Base-by-base conservation (phyloP, 2,329 filamentous ascomycete species). In the Trichophyton mentagrophytes region DNA sequence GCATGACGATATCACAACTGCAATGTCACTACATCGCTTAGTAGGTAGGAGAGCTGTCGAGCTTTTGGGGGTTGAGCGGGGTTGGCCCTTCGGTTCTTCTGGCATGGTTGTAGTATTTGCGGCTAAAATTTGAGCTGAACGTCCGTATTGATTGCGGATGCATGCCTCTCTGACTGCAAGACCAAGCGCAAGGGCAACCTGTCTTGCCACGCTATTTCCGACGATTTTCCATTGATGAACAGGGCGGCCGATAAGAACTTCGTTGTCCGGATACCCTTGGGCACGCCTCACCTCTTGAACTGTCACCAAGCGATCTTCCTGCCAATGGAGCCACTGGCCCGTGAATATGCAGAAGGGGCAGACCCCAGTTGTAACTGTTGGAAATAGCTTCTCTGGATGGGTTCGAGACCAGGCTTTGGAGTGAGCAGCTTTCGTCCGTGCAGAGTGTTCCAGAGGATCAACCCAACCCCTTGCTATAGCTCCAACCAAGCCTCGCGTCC, bases 141-240 rank as follows among this genome's bases (percentile, higher is more conserved):
- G 13, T 13, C 30, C 51, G 42, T 61, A n/a, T 27, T 57, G 42
- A 56, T 62, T 62, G 53, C 55, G 33, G 4, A 64, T 47, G 75
- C 74, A 84, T 0, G 85, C 85, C 63, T 85, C 79, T 6, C 85
- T 76, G 11, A 90, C 73, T 8, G 79, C 76, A 3, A 88, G 67
- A 0, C 89, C 89, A 1, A 90, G 69, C 0, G 83, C 82, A 17
- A 90, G 71, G 0, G 87, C 82, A 0, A 89, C 81, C 25, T 83
- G 81, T 7, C 88, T 76, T 2, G 88, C 82, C 0, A 95, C 89
- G 30, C 85, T 88, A 70, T 95, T 95, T 0, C 89, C 89, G 0
- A 91, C 77, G 20, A 89, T 82, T 60, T 79, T 81, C 74, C 82
- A 85, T 67, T 89, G 85, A 1, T 84, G 74, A 0, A 42, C 8